Percentiles rank a stretch among this genome's conserved stretches.
phyloP scores from a whole-genome alignment of 1,284 basidiomycete species.

The Coniophora puteana region DNA sequence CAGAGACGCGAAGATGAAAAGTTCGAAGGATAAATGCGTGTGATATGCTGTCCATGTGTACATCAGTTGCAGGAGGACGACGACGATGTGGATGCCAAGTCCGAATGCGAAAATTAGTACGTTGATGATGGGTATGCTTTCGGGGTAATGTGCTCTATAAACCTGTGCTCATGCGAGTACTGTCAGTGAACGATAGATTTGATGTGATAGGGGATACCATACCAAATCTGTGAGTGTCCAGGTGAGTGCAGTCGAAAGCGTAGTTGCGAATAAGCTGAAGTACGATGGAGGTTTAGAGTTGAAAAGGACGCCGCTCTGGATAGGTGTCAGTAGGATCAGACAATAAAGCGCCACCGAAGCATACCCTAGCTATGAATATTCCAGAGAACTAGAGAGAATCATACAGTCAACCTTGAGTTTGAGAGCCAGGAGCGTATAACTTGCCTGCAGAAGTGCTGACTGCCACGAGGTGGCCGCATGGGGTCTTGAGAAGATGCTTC shows the following conservation, averaged over 20 bases:
- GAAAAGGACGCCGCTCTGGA: constrained; percentile 14
- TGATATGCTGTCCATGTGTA: constrained; percentile 5
- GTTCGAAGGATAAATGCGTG: constrained; percentile 10
- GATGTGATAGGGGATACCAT: constrained; percentile 14
- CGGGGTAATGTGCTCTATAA: constrained; percentile 13
- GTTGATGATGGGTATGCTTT: constrained; percentile 18
- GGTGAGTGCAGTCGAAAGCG: constrained; percentile 18
- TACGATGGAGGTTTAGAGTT: constrained; percentile 3
- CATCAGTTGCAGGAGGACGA: neutral
- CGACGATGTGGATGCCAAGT: neutral
- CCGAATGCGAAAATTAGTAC: constrained; percentile 18
- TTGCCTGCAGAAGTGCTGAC: constrained; percentile 20
- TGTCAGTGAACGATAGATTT: neutral
- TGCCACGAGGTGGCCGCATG: constrained; percentile 19
- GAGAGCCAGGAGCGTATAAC: too few species aligned
- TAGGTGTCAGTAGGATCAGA: neutral
- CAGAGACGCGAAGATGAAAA: constrained; percentile 10
- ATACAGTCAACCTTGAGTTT: neutral
- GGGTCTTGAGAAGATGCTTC: constrained; percentile 9
- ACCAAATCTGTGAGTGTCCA: constrained; percentile 17
- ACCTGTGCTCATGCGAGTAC: constrained; percentile 12
- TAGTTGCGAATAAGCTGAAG: constrained; percentile 12
- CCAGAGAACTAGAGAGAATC: constrained; percentile 19
- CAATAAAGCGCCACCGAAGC: neutral
- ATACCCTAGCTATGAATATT: constrained; percentile 17